These are phyloP conservation scores for Botrytis aclada DNA, from an alignment of 2,329 filamentous ascomycete species.

Conservation along the genomic window DNA sequence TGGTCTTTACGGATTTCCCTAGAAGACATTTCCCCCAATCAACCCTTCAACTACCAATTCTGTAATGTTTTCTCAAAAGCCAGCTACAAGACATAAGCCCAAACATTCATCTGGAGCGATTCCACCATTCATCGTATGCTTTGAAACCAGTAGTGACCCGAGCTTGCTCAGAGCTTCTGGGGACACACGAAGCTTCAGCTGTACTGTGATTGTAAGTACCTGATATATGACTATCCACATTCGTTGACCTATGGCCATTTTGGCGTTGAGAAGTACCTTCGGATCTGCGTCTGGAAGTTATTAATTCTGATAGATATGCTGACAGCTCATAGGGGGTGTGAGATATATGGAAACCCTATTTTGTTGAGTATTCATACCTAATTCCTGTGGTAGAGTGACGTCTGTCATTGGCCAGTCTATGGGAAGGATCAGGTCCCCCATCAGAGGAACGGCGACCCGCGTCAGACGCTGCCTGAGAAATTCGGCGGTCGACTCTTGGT, in stretches of 20 bases:
- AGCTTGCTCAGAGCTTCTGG: neutral
- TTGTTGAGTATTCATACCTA: neutral
- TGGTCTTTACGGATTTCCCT: neutral
- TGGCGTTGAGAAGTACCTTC: neutral
- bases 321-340: neutral
- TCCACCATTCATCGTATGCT: neutral
- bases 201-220: accelerated
- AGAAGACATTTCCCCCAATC: neutral
- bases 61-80: neutral
- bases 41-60: neutral
- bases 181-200: neutral
- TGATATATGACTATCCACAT: neutral
- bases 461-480: neutral
- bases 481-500: neutral
- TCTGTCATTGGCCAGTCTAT: neutral
- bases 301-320: neutral
- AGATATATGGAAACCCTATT: accelerated
- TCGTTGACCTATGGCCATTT: neutral
- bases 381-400: neutral
- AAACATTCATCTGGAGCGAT: neutral
- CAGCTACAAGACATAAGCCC: neutral
- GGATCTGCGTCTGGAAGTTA: neutral
- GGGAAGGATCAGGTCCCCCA: neutral
- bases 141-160: neutral
- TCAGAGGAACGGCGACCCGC: neutral